Evolutionary conservation across 106 monocot genomes (phyloP), one percentile per base, ranked within the genome.

Genomic region (Hemerocallis citrina): DNA sequence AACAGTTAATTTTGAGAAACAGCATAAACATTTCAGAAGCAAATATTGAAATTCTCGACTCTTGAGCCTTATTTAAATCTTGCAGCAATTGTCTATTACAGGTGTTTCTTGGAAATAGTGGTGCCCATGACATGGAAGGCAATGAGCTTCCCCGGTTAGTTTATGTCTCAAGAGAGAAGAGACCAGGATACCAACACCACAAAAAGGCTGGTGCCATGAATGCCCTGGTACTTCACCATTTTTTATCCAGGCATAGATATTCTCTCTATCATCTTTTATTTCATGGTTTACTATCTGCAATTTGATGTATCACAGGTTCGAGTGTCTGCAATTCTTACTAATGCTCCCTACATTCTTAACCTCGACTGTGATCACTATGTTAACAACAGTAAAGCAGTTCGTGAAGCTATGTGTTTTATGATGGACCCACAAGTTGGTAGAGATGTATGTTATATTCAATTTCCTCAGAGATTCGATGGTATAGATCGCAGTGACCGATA

Each of bases 381-480:
- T 31, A 94, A 94, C 58, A 94, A 94, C 33, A 94, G 94, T 34
- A 85, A 86, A 66, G 89, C 94, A 22, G 82, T 89, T 64, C 85
- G 85, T 56, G 94, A 94, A 74, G 89, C 85, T 34, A 94, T 94
- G 94, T 94, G 94, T 64, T 94, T 94, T 72, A 77, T 94, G 89
- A 94, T 94, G 94, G 94, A 94, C 39, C 86, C 89, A 11, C 66
- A 69, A 69, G 75, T 94, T 52, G 74, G 77, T 29, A 58, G 60
- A 67, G 82, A 89, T 64, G 77, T 85, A 25, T 94, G 89, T 46
- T 94, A 78, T 62, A 59, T 94, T 40, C 94, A 94, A 46, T 94
- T 94, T 43, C 94, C 94, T 25, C 94, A 89, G 44, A 86, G 89
- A 44, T 94, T 94, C 63, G 94, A 94, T 74, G 94, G 89, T 46